phyloP scores from a whole-genome alignment of 345 rosid species.

The Gossypium bickii region DNA sequence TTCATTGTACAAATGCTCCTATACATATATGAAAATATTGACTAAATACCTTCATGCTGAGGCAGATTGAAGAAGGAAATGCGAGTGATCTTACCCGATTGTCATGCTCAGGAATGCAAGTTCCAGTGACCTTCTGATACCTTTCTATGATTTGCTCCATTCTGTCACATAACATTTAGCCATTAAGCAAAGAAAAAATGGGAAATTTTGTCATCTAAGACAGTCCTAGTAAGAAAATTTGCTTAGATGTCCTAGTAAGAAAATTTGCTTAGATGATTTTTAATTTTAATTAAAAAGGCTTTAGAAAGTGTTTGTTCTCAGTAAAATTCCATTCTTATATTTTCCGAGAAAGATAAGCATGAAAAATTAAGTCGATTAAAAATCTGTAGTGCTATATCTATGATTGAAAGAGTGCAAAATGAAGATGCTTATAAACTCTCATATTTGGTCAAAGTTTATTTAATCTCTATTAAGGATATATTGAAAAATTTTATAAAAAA shows the following conservation, averaged over 20 bases:
- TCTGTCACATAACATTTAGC: conserved; percentile 20
- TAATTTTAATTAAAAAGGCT: not conserved
- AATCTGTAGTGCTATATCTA: too few species aligned
- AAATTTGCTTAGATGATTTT: not conserved
- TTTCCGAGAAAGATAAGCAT: too few species aligned
- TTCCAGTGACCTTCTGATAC: conserved; percentile 44
- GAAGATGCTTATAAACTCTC: too few species aligned
- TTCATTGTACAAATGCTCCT: conserved; percentile 57
- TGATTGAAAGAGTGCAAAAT: too few species aligned
- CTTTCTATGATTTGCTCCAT: conserved; percentile 62
- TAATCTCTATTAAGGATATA: too few species aligned
- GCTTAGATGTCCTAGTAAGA: not conserved
- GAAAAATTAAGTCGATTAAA: too few species aligned
- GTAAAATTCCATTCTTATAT: not conserved
- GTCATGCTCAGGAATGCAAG: conserved; percentile 44
- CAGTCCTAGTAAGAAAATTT: not conserved
- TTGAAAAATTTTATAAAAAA: too few species aligned
- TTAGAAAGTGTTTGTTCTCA: not conserved
- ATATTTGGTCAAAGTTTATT: too few species aligned
- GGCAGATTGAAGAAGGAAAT: not conserved
- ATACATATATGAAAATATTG: not conserved
- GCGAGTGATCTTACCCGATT: conserved; percentile 34
- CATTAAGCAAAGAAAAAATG: not conserved
- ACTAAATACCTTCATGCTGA: not conserved
- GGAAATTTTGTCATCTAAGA: not conserved